Evolutionary conservation across 192 early-diverging fungal genomes (phyloP).

Genomic region (Lobosporangium transversale): DNA sequence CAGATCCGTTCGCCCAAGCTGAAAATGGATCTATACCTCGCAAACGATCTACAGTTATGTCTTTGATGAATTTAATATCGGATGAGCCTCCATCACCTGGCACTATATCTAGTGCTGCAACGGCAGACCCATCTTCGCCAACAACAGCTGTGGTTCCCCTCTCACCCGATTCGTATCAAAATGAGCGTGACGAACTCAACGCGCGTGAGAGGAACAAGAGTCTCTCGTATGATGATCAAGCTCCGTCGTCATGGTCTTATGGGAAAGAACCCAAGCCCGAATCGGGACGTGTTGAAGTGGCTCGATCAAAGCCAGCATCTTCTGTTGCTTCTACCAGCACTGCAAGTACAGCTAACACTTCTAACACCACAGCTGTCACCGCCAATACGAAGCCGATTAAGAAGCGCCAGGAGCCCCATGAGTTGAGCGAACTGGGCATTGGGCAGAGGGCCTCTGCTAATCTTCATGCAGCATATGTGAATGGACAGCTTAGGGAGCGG

Average conservation of each 20-base stretch:
- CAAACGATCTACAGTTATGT: conserved; percentile 39
- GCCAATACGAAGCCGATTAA: conserved; percentile 20
- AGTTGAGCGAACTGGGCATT: conserved; percentile 50
- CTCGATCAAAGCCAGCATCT: not conserved
- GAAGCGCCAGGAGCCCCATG: conserved; percentile 42
- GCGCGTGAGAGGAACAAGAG: conserved; percentile 25
- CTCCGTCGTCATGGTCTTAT: conserved; percentile 29
- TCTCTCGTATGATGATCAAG: conserved; percentile 22
- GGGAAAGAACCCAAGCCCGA: conserved; percentile 27
- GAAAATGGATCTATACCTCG: conserved; percentile 9
- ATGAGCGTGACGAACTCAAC: conserved; percentile 17
- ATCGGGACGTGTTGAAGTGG: conserved; percentile 25
- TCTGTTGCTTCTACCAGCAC: not conserved
- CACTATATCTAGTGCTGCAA: not conserved
- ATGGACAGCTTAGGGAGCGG: conserved; percentile 33
- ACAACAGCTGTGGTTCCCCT: conserved; percentile 39
- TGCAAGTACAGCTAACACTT: too few relatives aligned
- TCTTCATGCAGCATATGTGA: conserved; percentile 49
- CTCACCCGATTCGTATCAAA: conserved; percentile 33
- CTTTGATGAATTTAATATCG: conserved; percentile 25
- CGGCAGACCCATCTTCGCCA: conserved; percentile 23
- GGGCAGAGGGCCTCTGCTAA: conserved; percentile 49
- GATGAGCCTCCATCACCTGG: not conserved
- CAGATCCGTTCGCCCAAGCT: not conserved
- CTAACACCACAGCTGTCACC: too few relatives aligned